Conservation (phyloP, 2,329 filamentous ascomycete genomes). For the Talaromyces piceae region DNA sequence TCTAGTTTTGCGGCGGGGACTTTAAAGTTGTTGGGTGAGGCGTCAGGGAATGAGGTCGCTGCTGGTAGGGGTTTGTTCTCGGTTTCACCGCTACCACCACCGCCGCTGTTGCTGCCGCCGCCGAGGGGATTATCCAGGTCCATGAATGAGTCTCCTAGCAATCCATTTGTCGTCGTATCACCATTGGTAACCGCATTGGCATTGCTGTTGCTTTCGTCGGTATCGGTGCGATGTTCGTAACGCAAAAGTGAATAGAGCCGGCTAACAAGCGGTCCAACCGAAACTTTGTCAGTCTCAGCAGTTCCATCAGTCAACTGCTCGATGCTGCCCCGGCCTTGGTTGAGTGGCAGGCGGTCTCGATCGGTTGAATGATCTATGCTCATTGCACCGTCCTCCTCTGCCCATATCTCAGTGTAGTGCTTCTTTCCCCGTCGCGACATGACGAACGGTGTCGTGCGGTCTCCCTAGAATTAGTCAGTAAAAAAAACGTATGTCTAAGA, state of each 20-base stretch:
- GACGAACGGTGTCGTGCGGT: constrained; percentile 73
- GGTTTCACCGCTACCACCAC: constrained; percentile 39
- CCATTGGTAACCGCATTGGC: constrained; percentile 50
- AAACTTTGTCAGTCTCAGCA: constrained; percentile 83
- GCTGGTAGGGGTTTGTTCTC: constrained; percentile 49
- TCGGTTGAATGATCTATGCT: constrained; percentile 59
- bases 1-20: constrained; percentile 72
- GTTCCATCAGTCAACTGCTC: constrained; percentile 80
- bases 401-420: constrained; percentile 86
- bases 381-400: constrained; percentile 81
- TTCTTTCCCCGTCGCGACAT: constrained; percentile 78
- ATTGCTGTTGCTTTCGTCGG: constrained; percentile 52
- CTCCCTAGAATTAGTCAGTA: constrained; percentile 45
- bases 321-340: constrained; percentile 76
- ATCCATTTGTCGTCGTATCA: constrained; percentile 39
- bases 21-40: constrained; percentile 68
- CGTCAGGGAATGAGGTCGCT: constrained; percentile 73
- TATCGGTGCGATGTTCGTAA: constrained; percentile 54
- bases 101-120: constrained; percentile 21
- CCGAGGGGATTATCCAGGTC: constrained; percentile 37
- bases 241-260: constrained; percentile 74
- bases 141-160: constrained; percentile 40
- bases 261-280: constrained; percentile 75
- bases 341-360: constrained; percentile 63
- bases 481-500: constrained; percentile 7